Conservation (phyloP, 345 rosid species). For the Pistacia vera region DNA sequence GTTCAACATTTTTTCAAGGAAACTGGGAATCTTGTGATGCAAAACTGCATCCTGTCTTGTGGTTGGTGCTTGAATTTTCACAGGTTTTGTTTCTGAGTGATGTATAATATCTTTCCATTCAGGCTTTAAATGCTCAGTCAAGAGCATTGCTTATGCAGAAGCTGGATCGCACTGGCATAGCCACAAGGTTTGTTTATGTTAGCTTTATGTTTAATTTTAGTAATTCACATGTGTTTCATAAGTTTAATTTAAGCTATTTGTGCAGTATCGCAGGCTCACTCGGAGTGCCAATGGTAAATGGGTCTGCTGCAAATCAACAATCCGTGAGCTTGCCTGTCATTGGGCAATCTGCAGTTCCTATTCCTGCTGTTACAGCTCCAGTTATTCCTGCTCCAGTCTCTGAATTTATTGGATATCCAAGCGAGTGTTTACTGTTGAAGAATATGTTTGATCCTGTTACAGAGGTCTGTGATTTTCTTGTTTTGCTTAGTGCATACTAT, state of each 20-base stretch:
- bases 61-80: not conserved
- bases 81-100: slow-evolving; percentile 12
- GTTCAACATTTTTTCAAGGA: not conserved
- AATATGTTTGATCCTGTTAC: slow-evolving; percentile 92
- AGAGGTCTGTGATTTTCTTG: slow-evolving; percentile 53
- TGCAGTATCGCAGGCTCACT: slow-evolving; percentile 67
- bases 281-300: slow-evolving; percentile 71
- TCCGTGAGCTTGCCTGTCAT: slow-evolving; percentile 49
- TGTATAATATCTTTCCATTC: slow-evolving; percentile 15
- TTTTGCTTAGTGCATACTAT: not conserved
- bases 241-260: slow-evolving; percentile 10
- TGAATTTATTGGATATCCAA: slow-evolving; percentile 77
- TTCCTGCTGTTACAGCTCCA: slow-evolving; percentile 54
- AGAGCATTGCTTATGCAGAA: slow-evolving; percentile 87
- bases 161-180: slow-evolving; percentile 86
- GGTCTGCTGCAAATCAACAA: slow-evolving; percentile 53
- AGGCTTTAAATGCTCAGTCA: slow-evolving; percentile 91
- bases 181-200: slow-evolving; percentile 58
- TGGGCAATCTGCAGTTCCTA: slow-evolving; percentile 52
- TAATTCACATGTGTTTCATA: not conserved
- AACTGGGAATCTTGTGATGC: not conserved
- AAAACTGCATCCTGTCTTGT: not conserved
- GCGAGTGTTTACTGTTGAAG: slow-evolving; percentile 83
- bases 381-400: slow-evolving; percentile 48
- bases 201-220: not conserved